A percentile compares a stretch with the other conserved stretches of the same genome.
phyloP scores from a whole-genome alignment of 163 green algal species.

The Chlamydomonas reinhardtii region DNA sequence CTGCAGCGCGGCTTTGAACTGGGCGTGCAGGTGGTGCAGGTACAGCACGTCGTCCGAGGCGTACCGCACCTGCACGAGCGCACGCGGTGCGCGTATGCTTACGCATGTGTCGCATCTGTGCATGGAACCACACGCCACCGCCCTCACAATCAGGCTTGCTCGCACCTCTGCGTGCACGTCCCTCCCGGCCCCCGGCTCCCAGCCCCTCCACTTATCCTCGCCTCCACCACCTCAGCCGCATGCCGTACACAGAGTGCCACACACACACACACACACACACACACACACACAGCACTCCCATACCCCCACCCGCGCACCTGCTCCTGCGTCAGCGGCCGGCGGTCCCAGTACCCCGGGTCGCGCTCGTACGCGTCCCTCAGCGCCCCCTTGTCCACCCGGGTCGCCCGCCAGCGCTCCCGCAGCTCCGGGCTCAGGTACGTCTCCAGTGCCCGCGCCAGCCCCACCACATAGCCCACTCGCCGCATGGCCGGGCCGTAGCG shows the following conservation, averaged over 20 bases:
- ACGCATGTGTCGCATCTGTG: too few relatives aligned
- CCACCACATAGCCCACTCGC: slow-evolving; percentile 29
- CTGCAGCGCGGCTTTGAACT: background rate
- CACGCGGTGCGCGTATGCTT: background rate
- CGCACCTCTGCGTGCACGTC: too few relatives aligned
- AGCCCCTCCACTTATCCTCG: too few relatives aligned
- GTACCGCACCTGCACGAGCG: slow-evolving; percentile 17
- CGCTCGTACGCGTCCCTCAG: background rate
- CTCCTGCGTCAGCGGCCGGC: slow-evolving; percentile 23
- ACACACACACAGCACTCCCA: too few relatives aligned
- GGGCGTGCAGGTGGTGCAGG: slow-evolving; percentile 33
- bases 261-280: background rate
- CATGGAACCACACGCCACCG: too few relatives aligned
- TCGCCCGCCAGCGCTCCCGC: slow-evolving; percentile 18
- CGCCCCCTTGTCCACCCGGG: slow-evolving; percentile 31
- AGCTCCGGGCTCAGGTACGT: slow-evolving; percentile 2
- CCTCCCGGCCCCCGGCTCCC: too few relatives aligned
- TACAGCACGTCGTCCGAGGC: slow-evolving; percentile 40
- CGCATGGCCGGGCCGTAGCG: slow-evolving; percentile 25
- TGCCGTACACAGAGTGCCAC: too few relatives aligned
- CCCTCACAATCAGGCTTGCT: too few relatives aligned
- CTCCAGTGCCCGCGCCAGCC: slow-evolving; percentile 16
- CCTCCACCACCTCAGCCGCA: too few relatives aligned
- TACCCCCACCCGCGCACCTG: too few relatives aligned
- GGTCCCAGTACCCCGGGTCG: slow-evolving; percentile 43